These are phyloP conservation scores for Alternaria novae-zelandiae DNA, from an alignment of 2,329 filamentous ascomycete genomes.

Conservation along the genomic window DNA sequence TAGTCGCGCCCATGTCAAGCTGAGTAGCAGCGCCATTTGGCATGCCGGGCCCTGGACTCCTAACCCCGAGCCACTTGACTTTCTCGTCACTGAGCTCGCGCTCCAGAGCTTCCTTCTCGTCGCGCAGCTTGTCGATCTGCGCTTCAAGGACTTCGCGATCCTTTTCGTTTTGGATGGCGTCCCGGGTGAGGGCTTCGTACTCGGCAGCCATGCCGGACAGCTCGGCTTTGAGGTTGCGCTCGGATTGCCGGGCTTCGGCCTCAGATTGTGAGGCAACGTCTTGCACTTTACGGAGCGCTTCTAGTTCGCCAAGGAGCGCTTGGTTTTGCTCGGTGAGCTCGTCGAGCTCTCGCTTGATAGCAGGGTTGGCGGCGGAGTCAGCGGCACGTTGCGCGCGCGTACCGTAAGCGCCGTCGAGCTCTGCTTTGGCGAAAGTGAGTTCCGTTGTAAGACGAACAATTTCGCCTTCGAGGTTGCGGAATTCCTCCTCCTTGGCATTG, in stretches of 20 bases:
- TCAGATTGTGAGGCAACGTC: slow-evolving; percentile 46
- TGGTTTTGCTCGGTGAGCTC: slow-evolving; percentile 56
- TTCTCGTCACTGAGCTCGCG: slow-evolving; percentile 70
- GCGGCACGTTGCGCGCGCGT: slow-evolving; percentile 71
- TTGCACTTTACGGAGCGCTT: slow-evolving; percentile 49
- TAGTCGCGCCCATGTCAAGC: slow-evolving; percentile 62
- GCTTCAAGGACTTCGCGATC: slow-evolving; percentile 70
- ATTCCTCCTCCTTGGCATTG: slow-evolving; percentile 45
- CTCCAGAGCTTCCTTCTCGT: slow-evolving; percentile 69
- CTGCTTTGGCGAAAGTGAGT: slow-evolving; percentile 86
- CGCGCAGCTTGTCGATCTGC: slow-evolving; percentile 67
- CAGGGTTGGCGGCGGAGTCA: slow-evolving; percentile 64
- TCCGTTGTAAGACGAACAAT: slow-evolving; percentile 73
- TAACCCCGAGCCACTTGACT: slow-evolving; percentile 69
- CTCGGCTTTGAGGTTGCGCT: slow-evolving; percentile 65
- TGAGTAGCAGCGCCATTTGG: slow-evolving; percentile 29
- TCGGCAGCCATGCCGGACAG: slow-evolving; percentile 71
- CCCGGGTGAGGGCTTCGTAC: slow-evolving; percentile 73
- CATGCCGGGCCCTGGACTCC: slow-evolving; percentile 54
- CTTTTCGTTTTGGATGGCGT: slow-evolving; percentile 73
- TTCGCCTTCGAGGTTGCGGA: slow-evolving; percentile 62
- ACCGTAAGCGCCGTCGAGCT: slow-evolving; percentile 94
- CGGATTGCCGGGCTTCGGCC: slow-evolving; percentile 45
- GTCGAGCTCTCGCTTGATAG: slow-evolving; percentile 66
- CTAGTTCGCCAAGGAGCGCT: slow-evolving; percentile 52